Percentiles rank a stretch among this genome's conserved stretches.
phyloP scores from a whole-genome alignment of 208 protist genomes.

The Trypanosoma rangeli region DNA sequence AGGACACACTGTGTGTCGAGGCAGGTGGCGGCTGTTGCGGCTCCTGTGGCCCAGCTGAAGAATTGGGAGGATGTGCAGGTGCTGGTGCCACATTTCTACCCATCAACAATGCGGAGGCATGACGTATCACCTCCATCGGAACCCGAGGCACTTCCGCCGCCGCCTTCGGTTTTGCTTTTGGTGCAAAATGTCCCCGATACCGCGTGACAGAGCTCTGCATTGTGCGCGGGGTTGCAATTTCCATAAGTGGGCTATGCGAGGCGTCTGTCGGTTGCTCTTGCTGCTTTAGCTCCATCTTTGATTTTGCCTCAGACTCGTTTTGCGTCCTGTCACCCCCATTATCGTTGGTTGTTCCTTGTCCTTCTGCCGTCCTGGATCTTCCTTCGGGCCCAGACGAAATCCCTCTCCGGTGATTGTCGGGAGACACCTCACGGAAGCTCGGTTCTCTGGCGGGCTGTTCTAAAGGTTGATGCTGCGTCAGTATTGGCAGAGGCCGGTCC shows the following conservation, averaged over 20 bases:
- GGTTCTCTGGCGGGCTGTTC: not conserved
- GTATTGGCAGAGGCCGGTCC: not conserved
- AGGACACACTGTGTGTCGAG: not conserved
- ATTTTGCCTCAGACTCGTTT: not conserved
- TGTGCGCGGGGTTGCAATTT: not conserved
- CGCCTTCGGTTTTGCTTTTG: conserved; percentile 82
- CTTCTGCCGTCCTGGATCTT: not conserved
- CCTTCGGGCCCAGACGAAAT: not conserved
- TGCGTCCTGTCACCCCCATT: not conserved
- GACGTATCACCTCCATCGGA: conserved; percentile 72
- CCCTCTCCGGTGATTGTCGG: not conserved
- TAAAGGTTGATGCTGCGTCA: not conserved
- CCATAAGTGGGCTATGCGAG: not conserved
- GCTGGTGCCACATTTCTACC: not conserved
- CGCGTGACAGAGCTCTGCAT: conserved; percentile 15
- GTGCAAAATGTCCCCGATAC: conserved; percentile 39
- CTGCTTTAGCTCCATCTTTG: not conserved
- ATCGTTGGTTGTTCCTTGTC: not conserved
- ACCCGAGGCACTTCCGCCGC: conserved; percentile 41
- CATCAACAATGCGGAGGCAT: conserved; percentile 48
- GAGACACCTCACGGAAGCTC: not conserved
- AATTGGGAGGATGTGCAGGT: not conserved
- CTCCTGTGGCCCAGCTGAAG: not conserved
- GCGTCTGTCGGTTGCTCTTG: not conserved
- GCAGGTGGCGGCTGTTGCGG: not conserved